Evolutionary conservation across 805 yeast species (phyloP).

Genomic region (Lachancea meyersii): DNA sequence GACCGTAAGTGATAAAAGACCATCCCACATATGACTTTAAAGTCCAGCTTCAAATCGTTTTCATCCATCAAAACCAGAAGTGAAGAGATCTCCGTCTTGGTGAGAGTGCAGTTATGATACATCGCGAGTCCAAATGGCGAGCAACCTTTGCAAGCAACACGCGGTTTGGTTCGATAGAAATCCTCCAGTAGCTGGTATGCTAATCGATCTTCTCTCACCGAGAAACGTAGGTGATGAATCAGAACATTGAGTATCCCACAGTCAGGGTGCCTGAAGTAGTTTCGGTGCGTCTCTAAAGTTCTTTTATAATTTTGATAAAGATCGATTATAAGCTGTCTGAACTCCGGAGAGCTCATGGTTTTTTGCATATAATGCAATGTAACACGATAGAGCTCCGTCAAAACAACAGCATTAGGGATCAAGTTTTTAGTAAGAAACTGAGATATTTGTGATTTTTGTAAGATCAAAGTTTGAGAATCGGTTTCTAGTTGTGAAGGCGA

Average conservation of each 20-base stretch:
- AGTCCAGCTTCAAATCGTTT: slow-evolving; percentile 18
- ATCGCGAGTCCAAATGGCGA: slow-evolving; percentile 25
- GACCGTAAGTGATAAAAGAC: slow-evolving; percentile 16
- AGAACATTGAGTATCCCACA: slow-evolving; percentile 22
- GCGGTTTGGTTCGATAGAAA: slow-evolving; percentile 15
- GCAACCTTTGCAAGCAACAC: slow-evolving; percentile 8
- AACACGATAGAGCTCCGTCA: slow-evolving; percentile 25
- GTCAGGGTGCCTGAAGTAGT: slow-evolving; percentile 11
- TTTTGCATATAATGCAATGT: slow-evolving; percentile 13
- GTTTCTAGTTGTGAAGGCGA: slow-evolving; percentile 6
- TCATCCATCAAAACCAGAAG: slow-evolving; percentile 23
- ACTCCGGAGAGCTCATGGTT: slow-evolving; percentile 12
- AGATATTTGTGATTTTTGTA: slow-evolving; percentile 13
- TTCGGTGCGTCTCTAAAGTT: slow-evolving; percentile 3
- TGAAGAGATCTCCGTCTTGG: slow-evolving; percentile 15
- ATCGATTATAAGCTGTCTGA: slow-evolving; percentile 14
- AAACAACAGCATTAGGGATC: slow-evolving; percentile 14
- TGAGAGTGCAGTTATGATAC: slow-evolving; percentile 17
- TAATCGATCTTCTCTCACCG: slow-evolving; percentile 17
- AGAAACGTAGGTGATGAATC: slow-evolving; percentile 16
- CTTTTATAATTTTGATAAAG: slow-evolving; percentile 17
- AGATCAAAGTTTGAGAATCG: slow-evolving; percentile 3
- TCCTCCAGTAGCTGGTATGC: slow-evolving; percentile 23
- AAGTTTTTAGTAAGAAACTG: slow-evolving; percentile 5
- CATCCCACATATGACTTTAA: slow-evolving; percentile 25